Evolutionary conservation across 2,329 filamentous ascomycete genomes (phyloP), one percentile per base, ranked within the genome.

Genomic region (Cladosporium sp.): DNA sequence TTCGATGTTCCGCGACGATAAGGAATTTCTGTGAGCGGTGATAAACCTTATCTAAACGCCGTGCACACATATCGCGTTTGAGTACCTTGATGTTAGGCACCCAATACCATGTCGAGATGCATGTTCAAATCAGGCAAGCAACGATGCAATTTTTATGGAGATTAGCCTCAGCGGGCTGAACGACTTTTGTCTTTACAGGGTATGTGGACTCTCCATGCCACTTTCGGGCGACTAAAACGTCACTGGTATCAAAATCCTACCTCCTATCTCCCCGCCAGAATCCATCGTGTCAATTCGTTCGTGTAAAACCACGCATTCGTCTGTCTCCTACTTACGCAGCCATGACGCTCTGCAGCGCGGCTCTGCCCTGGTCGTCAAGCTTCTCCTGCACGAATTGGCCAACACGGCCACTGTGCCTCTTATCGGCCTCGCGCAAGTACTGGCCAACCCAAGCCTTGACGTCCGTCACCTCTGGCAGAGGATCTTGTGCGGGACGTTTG

Each of bases 401-500:
- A 62, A 97, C 82, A 17, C 83, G 82, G 1, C 91, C 91, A 47
- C 79, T 79, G 65, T 91, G 86, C 66, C 86, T 84, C 68, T 79
- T 77, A 73, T 97, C 90, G 6, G 91, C 90, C 35, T 87, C 84
- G 68, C 87, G 87, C 69, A 97, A 77, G 70, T 90, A 91, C 62
- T 82, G 77, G 57, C 88, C 81, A n/a, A 96, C 92, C 93, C 93
- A 99, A 9, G 70, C 73, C 71, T 88, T 88, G 54, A 91, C 89
- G 56, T 91, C 87, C 4, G 84, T 82, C 13, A 96, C 85, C 60
- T 97, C 89, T 0, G 92, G 88, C 78, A 91, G 97, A 19, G 92
- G 88, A 71, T 97, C 94, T 52, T 80, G 81, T 1, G 83, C 76
- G 3, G 84, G 78, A 59, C 86, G 86, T 71, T 88, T 90, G 77